Evolutionary conservation across 495 filamentous ascomycete species (phyloP).

Genomic region (Penicillium psychrofluorescens): DNA sequence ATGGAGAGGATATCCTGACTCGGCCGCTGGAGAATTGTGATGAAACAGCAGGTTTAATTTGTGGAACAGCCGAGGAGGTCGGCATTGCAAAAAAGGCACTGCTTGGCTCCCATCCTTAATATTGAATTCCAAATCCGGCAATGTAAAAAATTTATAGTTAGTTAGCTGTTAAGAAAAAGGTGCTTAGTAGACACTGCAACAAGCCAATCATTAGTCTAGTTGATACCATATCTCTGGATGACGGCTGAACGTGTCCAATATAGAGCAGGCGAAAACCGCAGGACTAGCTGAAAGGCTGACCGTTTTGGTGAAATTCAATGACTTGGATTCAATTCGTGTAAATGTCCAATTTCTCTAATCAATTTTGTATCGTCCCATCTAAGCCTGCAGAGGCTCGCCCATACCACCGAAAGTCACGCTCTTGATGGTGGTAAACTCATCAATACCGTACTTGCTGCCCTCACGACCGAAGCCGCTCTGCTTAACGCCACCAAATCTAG

Average conservation of each 20-base stretch:
- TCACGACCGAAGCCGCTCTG: slow-evolving; percentile 88
- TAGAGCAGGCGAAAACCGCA: too few relatives aligned
- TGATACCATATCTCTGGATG: too few relatives aligned
- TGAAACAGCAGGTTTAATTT: slow-evolving; percentile 41
- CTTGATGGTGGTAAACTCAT: slow-evolving; percentile 83
- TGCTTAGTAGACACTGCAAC: too few relatives aligned
- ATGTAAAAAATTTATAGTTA: too few relatives aligned
- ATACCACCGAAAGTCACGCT: slow-evolving; percentile 80
- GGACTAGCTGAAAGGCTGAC: too few relatives aligned
- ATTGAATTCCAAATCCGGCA: too few relatives aligned
- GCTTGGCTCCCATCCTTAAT: neutral
- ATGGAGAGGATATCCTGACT: slow-evolving; percentile 30
- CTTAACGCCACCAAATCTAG: slow-evolving; percentile 85
- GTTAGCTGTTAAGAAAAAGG: too few relatives aligned
- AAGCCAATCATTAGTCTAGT: too few relatives aligned
- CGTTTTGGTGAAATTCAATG: too few relatives aligned
- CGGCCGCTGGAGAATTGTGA: slow-evolving; percentile 25
- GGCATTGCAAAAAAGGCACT: slow-evolving; percentile 19
- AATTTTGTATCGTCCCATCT: neutral
- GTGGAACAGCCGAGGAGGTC: slow-evolving; percentile 40
- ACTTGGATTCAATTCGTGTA: too few relatives aligned
- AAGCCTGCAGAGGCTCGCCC: slow-evolving; percentile 46
- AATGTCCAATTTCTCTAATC: too few relatives aligned
- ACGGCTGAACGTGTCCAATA: too few relatives aligned
- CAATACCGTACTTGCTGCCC: slow-evolving; percentile 84